Percentiles rank a stretch among this genome's conserved stretches.
These are phyloP conservation scores for Prunella vulgaris DNA, from an alignment of 257 asterid genomes.

Conservation along the genomic window DNA sequence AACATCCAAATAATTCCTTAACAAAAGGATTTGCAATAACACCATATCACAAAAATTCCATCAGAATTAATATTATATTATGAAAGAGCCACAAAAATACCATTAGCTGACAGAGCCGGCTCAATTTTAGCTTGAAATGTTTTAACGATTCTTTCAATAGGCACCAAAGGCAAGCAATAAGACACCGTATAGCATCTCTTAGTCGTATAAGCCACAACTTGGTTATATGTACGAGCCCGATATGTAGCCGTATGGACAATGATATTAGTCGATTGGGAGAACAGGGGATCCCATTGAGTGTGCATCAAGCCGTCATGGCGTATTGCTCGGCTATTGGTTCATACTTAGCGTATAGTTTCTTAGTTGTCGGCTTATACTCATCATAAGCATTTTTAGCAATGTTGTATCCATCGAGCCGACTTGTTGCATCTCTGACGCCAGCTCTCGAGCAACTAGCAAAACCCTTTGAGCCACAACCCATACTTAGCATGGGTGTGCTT, in stretches of 20 bases:
- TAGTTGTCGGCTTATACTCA: slow-evolving; percentile 45
- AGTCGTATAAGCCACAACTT: slow-evolving; percentile 31
- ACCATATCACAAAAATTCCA: not conserved
- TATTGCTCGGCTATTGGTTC: slow-evolving; percentile 61
- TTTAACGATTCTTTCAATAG: slow-evolving; percentile 61
- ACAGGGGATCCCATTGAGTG: slow-evolving; percentile 59
- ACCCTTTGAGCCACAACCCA: slow-evolving; percentile 46
- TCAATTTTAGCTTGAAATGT: slow-evolving; percentile 38
- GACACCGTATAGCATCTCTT: slow-evolving; percentile 46
- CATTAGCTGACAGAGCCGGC: slow-evolving; percentile 29
- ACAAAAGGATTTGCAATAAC: not conserved
- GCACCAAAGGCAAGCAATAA: slow-evolving; percentile 55
- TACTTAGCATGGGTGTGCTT: slow-evolving; percentile 38
- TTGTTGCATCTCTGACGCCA: slow-evolving; percentile 50
- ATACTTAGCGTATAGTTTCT: slow-evolving; percentile 42
- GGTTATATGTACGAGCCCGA: slow-evolving; percentile 77
- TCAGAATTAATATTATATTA: not conserved
- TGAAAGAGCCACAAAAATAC: slow-evolving; percentile 25
- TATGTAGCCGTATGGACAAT: slow-evolving; percentile 69
- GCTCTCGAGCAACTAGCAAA: slow-evolving; percentile 43
- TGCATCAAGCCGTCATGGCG: slow-evolving; percentile 58
- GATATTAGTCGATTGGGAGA: slow-evolving; percentile 59
- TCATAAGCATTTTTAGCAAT: slow-evolving; percentile 33
- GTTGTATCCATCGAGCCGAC: slow-evolving; percentile 44
- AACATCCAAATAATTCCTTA: not conserved